Percentiles rank a stretch among this genome's conserved stretches.
Conservation (phyloP, 805 yeast genomes). For the Kazachstania kunashirensis region DNA sequence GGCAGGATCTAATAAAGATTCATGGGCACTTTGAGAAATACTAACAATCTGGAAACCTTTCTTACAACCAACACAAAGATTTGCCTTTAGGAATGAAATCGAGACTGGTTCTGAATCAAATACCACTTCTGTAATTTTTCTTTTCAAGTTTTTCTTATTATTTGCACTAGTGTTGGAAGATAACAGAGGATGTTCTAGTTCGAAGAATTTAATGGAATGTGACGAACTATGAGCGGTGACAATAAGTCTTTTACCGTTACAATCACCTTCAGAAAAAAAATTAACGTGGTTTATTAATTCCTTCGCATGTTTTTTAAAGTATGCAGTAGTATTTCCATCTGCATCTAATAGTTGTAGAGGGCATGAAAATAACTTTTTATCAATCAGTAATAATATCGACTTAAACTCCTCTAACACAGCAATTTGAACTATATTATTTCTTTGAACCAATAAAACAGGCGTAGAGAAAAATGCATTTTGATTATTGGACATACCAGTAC, state of each 20-base stretch:
- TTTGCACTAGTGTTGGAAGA: constrained; percentile 1
- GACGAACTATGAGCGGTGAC: constrained; percentile 82
- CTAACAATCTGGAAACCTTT: constrained; percentile 94
- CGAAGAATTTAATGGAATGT: constrained; percentile 68
- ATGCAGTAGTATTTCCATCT: constrained; percentile 32
- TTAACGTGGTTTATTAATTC: constrained; percentile 80
- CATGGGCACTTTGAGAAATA: constrained; percentile 72
- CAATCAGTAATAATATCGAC: constrained; percentile 69
- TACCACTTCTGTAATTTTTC: constrained; percentile 61
- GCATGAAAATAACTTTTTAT: constrained; percentile 71
- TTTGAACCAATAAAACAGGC: constrained; percentile 67
- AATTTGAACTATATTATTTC: constrained; percentile 72
- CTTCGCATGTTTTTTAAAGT: constrained; percentile 52
- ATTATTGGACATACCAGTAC: constrained; percentile 32
- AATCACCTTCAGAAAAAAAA: constrained; percentile 86
- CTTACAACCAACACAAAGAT: constrained; percentile 89
- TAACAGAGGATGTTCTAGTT: constrained; percentile 64
- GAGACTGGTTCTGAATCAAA: constrained; percentile 88
- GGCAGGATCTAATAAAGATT: constrained; percentile 91
- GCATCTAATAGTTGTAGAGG: constrained; percentile 53
- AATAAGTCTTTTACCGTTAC: constrained; percentile 78
- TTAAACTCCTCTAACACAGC: constrained; percentile 90
- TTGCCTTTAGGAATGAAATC: constrained; percentile 79
- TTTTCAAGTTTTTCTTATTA: constrained; percentile 55
- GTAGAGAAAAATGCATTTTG: constrained; percentile 47